Conservation (phyloP, 192 early-diverging fungal genomes). For the Spinellus fusiger region DNA sequence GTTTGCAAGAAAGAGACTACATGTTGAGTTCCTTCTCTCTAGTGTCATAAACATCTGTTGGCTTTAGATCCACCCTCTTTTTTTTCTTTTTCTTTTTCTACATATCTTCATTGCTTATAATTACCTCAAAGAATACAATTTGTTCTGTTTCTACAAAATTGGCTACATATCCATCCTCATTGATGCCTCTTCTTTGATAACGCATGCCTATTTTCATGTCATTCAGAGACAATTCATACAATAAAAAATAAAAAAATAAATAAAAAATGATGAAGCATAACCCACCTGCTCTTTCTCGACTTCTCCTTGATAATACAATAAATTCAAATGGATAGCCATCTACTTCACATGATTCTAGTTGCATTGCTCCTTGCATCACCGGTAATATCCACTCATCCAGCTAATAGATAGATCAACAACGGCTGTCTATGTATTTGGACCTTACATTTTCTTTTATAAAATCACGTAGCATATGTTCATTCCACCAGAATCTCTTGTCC, state of each 20-base stretch:
- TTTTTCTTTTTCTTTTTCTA: not conserved
- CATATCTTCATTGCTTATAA: not conserved
- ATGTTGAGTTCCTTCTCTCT: conserved; percentile 43
- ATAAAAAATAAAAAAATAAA: not conserved
- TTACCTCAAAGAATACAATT: conserved; percentile 59
- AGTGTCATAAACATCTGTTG: not conserved
- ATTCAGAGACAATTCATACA: conserved; percentile 2
- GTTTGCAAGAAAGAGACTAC: conserved; percentile 82
- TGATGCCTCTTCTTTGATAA: conserved; percentile 85
- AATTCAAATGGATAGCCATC: conserved; percentile 57
- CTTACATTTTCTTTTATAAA: conserved; percentile 41
- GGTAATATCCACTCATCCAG: conserved; percentile 50
- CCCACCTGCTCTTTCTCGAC: conserved; percentile 45
- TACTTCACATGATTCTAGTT: conserved; percentile 56
- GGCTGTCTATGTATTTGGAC: not conserved
- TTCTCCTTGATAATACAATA: conserved; percentile 63
- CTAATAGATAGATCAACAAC: conserved; percentile 15
- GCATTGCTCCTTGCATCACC: conserved; percentile 65
- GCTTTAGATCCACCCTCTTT: not conserved
- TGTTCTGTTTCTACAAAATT: conserved; percentile 99
- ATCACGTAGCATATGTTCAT: conserved; percentile 40
- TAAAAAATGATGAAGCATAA: not conserved
- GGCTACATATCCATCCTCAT: conserved; percentile 79
- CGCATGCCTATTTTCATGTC: conserved; percentile 56
- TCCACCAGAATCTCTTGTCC: conserved; percentile 55